Conservation (phyloP, 1,284 basidiomycete genomes). For the Pascua sp. region DNA sequence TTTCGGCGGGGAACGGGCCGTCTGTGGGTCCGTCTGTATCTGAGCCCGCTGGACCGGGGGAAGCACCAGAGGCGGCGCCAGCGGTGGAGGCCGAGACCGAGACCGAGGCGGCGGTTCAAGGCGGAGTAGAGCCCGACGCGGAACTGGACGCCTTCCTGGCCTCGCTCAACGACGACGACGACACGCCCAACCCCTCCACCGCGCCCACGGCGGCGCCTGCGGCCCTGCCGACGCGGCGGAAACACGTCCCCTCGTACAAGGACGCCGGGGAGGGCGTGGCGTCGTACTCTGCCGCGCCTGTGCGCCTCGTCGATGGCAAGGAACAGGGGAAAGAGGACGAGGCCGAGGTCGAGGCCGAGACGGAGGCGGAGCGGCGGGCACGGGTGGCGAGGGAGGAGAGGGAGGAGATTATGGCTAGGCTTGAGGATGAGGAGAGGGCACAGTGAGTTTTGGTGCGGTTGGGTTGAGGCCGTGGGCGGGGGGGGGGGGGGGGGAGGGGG, state of each 20-base stretch:
- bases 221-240: conserved; percentile 2
- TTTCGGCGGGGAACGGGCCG: conserved; percentile 29
- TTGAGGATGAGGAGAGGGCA: conserved; percentile 49
- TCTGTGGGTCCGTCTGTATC: too few relatives aligned
- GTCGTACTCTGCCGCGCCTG: conserved; percentile 47
- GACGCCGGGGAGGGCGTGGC: conserved; percentile 30
- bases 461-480: too few relatives aligned
- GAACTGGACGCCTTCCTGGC: conserved; percentile 49
- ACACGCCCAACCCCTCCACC: not conserved
- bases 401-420: conserved; percentile 47
- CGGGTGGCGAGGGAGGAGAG: conserved; percentile 44
- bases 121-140: conserved; percentile 40
- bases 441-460: conserved; percentile 38
- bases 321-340: conserved; percentile 18
- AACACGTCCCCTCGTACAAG: conserved; percentile 23
- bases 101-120: conserved; percentile 6
- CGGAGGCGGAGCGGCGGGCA: conserved; percentile 37
- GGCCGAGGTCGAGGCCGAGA: conserved; percentile 42
- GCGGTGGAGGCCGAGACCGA: conserved; percentile 14
- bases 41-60: too few relatives aligned
- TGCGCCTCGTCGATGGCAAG: conserved; percentile 16
- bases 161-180: conserved; percentile 35
- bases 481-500: too few relatives aligned
- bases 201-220: too few relatives aligned
- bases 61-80: too few relatives aligned